Evolutionary conservation across 306 rosid species (phyloP).

Genomic region (Prunus padus): DNA sequence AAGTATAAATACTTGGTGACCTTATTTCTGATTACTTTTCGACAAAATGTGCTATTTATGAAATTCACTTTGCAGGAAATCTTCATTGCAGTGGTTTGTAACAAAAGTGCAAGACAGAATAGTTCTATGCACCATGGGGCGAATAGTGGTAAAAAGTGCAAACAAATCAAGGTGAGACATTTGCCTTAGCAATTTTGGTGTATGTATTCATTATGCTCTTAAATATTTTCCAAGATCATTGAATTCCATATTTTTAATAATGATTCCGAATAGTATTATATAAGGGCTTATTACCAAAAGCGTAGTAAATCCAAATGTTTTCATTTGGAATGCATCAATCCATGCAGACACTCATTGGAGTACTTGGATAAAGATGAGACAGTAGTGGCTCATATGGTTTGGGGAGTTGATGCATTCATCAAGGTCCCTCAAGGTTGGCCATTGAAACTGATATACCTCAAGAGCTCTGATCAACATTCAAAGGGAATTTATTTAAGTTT

Average conservation of each 20-base stretch:
- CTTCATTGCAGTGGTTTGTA: constrained; percentile 78
- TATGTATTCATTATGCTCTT: constrained; percentile 13
- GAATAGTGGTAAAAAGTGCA: constrained; percentile 52
- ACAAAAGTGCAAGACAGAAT: constrained; percentile 74
- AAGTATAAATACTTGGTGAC: background rate
- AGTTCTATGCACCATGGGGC: constrained; percentile 54
- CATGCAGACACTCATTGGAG: constrained; percentile 57
- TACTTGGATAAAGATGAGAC: constrained; percentile 65
- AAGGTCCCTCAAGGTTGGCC: constrained; percentile 81
- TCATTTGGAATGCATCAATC: constrained; percentile 13
- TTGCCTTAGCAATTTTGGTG: background rate
- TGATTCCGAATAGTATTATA: background rate
- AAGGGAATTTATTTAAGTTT: constrained; percentile 53
- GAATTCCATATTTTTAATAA: background rate
- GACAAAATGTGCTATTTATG: background rate
- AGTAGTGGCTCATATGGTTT: constrained; percentile 60
- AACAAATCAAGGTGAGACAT: constrained; percentile 62
- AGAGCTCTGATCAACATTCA: constrained; percentile 48
- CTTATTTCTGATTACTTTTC: background rate
- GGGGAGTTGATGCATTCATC: constrained; percentile 65
- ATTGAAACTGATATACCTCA: constrained; percentile 58
- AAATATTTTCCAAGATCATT: background rate
- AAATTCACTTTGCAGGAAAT: constrained; percentile 49
- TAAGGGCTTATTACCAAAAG: background rate
- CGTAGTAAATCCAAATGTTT: constrained; percentile 9